A percentile compares a stretch with the other conserved stretches of the same genome.
Evolutionary conservation across 257 asterid species (phyloP).

Genomic region (Solanum ahanhuiri): DNA sequence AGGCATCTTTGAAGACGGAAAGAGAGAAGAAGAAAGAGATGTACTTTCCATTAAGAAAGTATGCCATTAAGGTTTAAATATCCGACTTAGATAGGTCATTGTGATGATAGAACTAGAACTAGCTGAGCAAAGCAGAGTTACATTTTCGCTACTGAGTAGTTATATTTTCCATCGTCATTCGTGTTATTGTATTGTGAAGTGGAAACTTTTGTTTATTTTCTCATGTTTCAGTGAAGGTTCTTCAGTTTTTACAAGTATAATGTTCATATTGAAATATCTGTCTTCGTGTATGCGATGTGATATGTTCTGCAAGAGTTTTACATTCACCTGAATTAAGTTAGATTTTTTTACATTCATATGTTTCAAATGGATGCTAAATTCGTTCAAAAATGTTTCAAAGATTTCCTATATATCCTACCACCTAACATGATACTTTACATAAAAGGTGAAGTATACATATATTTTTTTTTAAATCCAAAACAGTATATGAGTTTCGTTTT

Average conservation of each 20-base stretch:
- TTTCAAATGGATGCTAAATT: no score
- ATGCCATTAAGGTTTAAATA: constrained; percentile 52
- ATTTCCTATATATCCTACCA: no score
- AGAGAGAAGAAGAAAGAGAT: constrained; percentile 61
- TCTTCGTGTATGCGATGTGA: neutral
- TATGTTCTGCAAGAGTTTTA: neutral
- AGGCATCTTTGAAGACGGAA: constrained; percentile 70
- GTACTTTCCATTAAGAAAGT: constrained; percentile 67
- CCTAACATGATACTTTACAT: no score
- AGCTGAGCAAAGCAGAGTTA: neutral
- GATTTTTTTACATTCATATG: no score
- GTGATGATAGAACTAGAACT: neutral
- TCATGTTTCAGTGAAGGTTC: neutral
- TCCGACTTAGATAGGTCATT: neutral
- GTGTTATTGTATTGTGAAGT: no score
- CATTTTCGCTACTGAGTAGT: neutral
- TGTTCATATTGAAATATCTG: neutral
- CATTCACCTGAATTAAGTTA: no score
- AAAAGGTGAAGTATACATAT: no score
- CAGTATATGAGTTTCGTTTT: no score
- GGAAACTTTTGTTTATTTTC: neutral
- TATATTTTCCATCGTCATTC: neutral
- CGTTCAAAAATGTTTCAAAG: no score
- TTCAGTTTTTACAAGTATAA: neutral
- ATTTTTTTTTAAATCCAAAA: no score